Conservation (phyloP, 106 monocot genomes). For the Narthecium ossifragum region DNA sequence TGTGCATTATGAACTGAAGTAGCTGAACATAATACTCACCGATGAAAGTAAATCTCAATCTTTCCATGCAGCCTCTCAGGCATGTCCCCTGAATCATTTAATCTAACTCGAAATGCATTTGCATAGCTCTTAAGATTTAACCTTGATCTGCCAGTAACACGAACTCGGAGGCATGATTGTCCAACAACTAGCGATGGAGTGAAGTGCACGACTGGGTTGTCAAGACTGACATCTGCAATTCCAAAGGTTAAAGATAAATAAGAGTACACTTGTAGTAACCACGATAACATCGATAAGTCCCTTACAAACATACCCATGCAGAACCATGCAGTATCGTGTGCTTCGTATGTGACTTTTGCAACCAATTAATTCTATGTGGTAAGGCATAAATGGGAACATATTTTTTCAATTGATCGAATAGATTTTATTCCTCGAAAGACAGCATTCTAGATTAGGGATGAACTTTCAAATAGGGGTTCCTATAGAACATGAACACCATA, state of each 20-base stretch:
- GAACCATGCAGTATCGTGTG: too few species aligned
- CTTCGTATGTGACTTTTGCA: too few species aligned
- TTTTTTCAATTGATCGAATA: neutral
- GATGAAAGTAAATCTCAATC: conserved; percentile 63
- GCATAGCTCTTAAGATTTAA: conserved; percentile 59
- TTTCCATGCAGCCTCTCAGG: conserved; percentile 52
- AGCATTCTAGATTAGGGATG: too few species aligned
- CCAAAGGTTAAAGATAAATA: conserved; percentile 9
- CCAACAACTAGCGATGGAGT: conserved; percentile 20
- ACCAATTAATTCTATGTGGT: neutral
- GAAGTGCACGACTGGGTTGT: conserved; percentile 37
- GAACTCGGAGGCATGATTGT: conserved; percentile 55
- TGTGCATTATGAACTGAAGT: too few species aligned
- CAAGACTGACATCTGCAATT: conserved; percentile 55
- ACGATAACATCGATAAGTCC: too few species aligned
- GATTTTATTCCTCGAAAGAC: neutral
- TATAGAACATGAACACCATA: too few species aligned
- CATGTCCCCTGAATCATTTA: conserved; percentile 49
- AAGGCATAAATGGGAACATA: neutral
- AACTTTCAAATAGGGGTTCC: too few species aligned
- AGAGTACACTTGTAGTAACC: too few species aligned
- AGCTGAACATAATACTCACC: conserved; percentile 46
- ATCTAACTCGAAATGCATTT: conserved; percentile 29
- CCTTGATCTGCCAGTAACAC: conserved; percentile 50
- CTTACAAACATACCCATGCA: too few species aligned